Percentiles rank a stretch among this genome's conserved stretches.
phyloP scores from a whole-genome alignment of 1,284 basidiomycete species.

The Apiotrichum porosum region DNA sequence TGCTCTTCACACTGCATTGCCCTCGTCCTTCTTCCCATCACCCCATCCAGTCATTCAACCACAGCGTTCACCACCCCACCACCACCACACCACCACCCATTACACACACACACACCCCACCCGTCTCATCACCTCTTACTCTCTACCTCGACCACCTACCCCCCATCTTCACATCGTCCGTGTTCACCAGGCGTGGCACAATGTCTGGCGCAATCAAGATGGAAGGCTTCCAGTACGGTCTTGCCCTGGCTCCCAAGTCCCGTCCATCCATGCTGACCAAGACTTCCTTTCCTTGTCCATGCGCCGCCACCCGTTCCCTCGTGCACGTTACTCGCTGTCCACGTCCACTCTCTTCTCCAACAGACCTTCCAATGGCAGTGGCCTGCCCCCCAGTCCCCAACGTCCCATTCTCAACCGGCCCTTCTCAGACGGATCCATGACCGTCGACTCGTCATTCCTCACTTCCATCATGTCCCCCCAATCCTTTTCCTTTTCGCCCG shows the following conservation, averaged over 20 bases:
- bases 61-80: too few species aligned
- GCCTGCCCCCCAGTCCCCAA: conserved; percentile 12
- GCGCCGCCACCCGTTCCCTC: neutral
- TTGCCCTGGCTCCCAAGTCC: too few species aligned
- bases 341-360: neutral
- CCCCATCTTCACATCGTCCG: too few species aligned
- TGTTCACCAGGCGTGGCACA: too few species aligned
- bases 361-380: conserved; percentile 16
- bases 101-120: too few species aligned
- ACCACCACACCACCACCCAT: too few species aligned
- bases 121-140: too few species aligned
- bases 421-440: conserved; percentile 43
- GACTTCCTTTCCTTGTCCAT: neutral
- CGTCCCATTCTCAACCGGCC: conserved; percentile 32
- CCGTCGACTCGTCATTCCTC: conserved; percentile 37
- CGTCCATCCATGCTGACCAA: neutral
- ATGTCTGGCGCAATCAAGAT: conserved; percentile 29
- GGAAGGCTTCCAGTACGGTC: conserved; percentile 32
- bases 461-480: conserved; percentile 26
- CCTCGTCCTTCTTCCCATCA: too few species aligned
- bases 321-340: neutral
- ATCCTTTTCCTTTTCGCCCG: conserved; percentile 12
- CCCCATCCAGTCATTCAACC: too few species aligned
- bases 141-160: too few species aligned
- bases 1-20: too few species aligned